A percentile compares a stretch with the other conserved stretches of the same genome.
phyloP scores from a whole-genome alignment of 1,284 basidiomycete genomes.

The Cryptococcus sp. region DNA sequence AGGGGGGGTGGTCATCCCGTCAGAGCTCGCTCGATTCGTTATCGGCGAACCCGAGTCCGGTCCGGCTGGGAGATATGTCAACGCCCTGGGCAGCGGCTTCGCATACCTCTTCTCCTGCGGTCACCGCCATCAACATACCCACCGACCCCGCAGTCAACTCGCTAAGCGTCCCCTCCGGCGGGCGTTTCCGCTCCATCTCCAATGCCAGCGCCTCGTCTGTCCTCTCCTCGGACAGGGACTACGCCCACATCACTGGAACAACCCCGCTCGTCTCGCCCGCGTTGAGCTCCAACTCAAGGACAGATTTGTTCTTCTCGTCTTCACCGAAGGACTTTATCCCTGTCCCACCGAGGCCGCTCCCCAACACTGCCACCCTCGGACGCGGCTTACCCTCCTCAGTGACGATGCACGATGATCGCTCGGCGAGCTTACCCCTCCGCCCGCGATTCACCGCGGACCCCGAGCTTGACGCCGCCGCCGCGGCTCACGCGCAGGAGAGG shows the following conservation, averaged over 20 bases:
- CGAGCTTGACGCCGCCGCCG: too few relatives aligned
- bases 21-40: slow-evolving; percentile 12
- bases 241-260: neutral
- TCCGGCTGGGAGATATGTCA: slow-evolving; percentile 4
- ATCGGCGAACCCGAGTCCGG: slow-evolving; percentile 13
- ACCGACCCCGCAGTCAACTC: neutral
- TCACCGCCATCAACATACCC: neutral
- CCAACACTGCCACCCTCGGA: slow-evolving; percentile 14
- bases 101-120: neutral
- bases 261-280: slow-evolving; percentile 26
- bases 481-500: too few relatives aligned
- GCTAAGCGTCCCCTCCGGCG: slow-evolving; percentile 3
- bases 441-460: too few relatives aligned
- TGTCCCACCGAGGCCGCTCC: slow-evolving; percentile 31
- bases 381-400: slow-evolving; percentile 12
- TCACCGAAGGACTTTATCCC: slow-evolving; percentile 25
- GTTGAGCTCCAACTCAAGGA: slow-evolving; percentile 36
- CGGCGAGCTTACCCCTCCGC: slow-evolving; percentile 5
- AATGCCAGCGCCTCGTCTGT: slow-evolving; percentile 8
- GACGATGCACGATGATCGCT: slow-evolving; percentile 14
- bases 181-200: slow-evolving; percentile 9
- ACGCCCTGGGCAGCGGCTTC: slow-evolving; percentile 12
- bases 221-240: neutral
- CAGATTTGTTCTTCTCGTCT: slow-evolving; percentile 42
- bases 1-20: neutral